Conservation (phyloP, 495 filamentous ascomycete genomes). For the Penicillium pancosmium region DNA sequence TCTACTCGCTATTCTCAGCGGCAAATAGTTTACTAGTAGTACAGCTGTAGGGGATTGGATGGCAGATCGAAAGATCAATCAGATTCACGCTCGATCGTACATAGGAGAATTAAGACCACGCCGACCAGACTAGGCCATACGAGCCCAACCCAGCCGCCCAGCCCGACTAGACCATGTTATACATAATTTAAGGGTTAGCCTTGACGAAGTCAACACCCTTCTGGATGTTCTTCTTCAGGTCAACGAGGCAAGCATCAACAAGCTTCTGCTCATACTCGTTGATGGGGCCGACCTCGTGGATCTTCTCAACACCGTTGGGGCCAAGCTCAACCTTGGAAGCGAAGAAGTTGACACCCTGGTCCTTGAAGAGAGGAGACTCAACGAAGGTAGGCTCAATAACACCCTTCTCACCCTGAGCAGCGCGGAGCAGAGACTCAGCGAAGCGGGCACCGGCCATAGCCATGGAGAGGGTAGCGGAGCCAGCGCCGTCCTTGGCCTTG, state of each 20-base stretch:
- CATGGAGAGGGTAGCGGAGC: slow-evolving; percentile 98
- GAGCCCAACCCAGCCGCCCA: no score
- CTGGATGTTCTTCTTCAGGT: slow-evolving; percentile 88
- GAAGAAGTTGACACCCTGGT: slow-evolving; percentile 95
- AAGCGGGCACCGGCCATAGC: slow-evolving; percentile 98
- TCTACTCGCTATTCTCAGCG: not conserved
- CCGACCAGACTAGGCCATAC: no score
- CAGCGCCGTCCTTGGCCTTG: slow-evolving; percentile 97
- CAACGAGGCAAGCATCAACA: slow-evolving; percentile 76
- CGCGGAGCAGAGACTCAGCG: slow-evolving; percentile 91
- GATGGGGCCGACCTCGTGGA: slow-evolving; percentile 79
- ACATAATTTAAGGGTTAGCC: slow-evolving; percentile 63
- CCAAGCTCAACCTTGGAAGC: slow-evolving; percentile 91
- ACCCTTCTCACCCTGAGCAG: slow-evolving; percentile 90
- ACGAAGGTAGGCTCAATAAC: slow-evolving; percentile 96
- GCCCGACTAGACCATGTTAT: slow-evolving; percentile 17
- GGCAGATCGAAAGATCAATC: slow-evolving; percentile 18
- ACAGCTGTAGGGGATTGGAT: no score
- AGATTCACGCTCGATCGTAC: slow-evolving; percentile 28
- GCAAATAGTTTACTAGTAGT: not conserved
- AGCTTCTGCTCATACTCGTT: slow-evolving; percentile 86
- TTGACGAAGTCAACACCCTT: slow-evolving; percentile 75
- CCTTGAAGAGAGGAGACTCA: slow-evolving; percentile 95
- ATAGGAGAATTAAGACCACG: slow-evolving; percentile 9
- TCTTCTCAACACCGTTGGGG: slow-evolving; percentile 93